Evolutionary conservation across 2,329 filamentous ascomycete genomes (phyloP).

Genomic region (Colletotrichum shisoi): DNA sequence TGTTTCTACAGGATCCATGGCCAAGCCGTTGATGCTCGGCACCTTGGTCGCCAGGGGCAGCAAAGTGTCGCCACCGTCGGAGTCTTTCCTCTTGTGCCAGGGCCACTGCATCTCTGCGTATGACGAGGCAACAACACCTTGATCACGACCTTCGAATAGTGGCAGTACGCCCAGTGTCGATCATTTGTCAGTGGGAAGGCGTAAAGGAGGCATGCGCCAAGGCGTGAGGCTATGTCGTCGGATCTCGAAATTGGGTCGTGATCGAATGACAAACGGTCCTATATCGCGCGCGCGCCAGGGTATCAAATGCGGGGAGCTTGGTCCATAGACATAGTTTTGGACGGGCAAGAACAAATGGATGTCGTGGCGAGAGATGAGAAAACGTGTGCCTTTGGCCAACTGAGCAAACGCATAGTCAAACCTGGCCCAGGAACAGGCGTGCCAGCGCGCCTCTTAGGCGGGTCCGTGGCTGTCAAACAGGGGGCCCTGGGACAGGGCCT

Average conservation of each 20-base stretch:
- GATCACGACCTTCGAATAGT: conserved; percentile 35
- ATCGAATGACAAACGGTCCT: conserved; percentile 27
- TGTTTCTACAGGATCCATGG: conserved; percentile 43
- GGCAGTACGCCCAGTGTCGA: conserved; percentile 21
- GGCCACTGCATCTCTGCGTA: conserved; percentile 50
- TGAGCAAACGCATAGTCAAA: conserved; percentile 34
- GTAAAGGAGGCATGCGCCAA: conserved; percentile 37
- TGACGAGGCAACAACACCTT: conserved; percentile 29
- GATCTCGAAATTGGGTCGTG: conserved; percentile 9
- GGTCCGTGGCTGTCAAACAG: conserved; percentile 30
- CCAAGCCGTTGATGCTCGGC: conserved; percentile 46
- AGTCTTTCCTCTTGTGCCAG: conserved; percentile 48
- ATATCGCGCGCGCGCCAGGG: conserved; percentile 14
- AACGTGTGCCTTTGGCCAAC: conserved; percentile 36
- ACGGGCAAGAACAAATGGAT: conserved; percentile 10
- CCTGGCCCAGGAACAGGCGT: conserved; percentile 29
- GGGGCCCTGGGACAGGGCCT: conserved; percentile 28
- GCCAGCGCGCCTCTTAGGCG: conserved; percentile 32
- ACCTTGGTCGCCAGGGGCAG: conserved; percentile 47
- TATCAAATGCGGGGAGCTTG: conserved; percentile 31
- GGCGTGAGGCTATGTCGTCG: conserved; percentile 26
- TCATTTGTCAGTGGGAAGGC: conserved; percentile 33
- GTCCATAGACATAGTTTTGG: conserved; percentile 35
- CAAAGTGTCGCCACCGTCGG: conserved; percentile 47
- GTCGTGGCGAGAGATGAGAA: conserved; percentile 35